phyloP scores from a whole-genome alignment of 805 yeast species.

The Yarrowia sp. region DNA sequence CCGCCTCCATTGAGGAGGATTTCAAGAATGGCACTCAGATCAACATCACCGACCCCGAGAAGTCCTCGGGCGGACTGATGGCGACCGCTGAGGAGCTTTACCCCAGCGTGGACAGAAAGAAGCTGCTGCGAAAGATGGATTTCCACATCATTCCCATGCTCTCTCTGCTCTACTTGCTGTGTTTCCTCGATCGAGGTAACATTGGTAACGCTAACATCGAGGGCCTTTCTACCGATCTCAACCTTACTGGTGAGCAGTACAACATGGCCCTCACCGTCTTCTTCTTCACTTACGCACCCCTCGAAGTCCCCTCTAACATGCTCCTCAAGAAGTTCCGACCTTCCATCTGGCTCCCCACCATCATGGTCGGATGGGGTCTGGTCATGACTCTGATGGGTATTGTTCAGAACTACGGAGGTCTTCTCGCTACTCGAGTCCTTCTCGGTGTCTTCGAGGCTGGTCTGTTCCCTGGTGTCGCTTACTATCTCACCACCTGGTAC shows the following conservation, averaged over 20 bases:
- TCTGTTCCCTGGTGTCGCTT: slow-evolving; percentile 44
- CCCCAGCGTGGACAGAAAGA: slow-evolving; percentile 26
- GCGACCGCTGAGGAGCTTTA: slow-evolving; percentile 26
- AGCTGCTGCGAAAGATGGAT: slow-evolving; percentile 42
- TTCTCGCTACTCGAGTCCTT: slow-evolving; percentile 41
- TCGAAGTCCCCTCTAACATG: slow-evolving; percentile 33
- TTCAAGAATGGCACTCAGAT: slow-evolving; percentile 14
- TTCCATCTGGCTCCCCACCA: slow-evolving; percentile 36
- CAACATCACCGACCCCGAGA: slow-evolving; percentile 12
- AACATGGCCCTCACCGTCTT: slow-evolving; percentile 45
- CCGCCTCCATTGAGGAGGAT: slow-evolving; percentile 15
- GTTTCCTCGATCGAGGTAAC: slow-evolving; percentile 51
- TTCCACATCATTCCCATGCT: slow-evolving; percentile 46
- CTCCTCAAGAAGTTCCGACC: slow-evolving; percentile 39
- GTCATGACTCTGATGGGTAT: slow-evolving; percentile 40
- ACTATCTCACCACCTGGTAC: slow-evolving; percentile 37
- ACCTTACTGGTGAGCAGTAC: slow-evolving; percentile 35
- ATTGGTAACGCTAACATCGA: slow-evolving; percentile 54
- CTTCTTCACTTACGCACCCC: slow-evolving; percentile 34
- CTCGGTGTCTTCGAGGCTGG: slow-evolving; percentile 46
- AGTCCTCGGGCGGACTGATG: background rate
- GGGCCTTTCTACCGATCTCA: slow-evolving; percentile 45
- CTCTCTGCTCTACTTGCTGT: slow-evolving; percentile 47
- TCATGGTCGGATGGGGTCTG: slow-evolving; percentile 40
- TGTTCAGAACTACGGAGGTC: slow-evolving; percentile 36